phyloP scores from a whole-genome alignment of 1,284 basidiomycete species.

The Trichosporon sp. region DNA sequence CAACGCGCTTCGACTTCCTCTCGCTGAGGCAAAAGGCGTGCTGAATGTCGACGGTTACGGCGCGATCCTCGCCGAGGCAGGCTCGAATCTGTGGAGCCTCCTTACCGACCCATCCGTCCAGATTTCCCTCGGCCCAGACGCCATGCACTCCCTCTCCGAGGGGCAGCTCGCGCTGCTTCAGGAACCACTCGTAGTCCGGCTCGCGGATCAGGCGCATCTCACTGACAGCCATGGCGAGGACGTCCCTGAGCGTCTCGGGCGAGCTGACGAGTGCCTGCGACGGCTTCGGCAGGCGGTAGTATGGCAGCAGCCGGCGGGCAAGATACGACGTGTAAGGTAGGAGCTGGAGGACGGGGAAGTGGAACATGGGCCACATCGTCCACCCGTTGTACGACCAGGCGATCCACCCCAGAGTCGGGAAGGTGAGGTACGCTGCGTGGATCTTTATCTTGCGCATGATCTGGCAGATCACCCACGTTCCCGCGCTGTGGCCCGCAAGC shows the following conservation, averaged over 20 bases:
- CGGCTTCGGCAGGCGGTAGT: slow-evolving; percentile 27
- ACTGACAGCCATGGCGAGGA: slow-evolving; percentile 36
- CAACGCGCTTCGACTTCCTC: slow-evolving; percentile 29
- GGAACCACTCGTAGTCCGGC: slow-evolving; percentile 39
- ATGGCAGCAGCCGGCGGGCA: slow-evolving; percentile 26
- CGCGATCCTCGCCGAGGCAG: slow-evolving; percentile 28
- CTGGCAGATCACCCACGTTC: slow-evolving; percentile 39
- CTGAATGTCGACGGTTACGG: slow-evolving; percentile 29
- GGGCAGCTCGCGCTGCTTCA: slow-evolving; percentile 13
- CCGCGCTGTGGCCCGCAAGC: slow-evolving; percentile 45
- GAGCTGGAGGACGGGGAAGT: slow-evolving; percentile 26
- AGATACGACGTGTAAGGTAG: slow-evolving; percentile 23
- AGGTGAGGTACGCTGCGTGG: slow-evolving; percentile 31
- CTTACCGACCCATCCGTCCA: slow-evolving; percentile 43
- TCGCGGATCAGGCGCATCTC: slow-evolving; percentile 42
- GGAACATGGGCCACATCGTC: slow-evolving; percentile 46
- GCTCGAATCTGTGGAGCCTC: slow-evolving; percentile 36
- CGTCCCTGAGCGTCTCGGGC: slow-evolving; percentile 32
- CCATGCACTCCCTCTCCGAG: slow-evolving; percentile 23
- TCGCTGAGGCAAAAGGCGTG: slow-evolving; percentile 41
- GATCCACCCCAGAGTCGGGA: slow-evolving; percentile 44
- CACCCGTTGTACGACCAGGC: slow-evolving; percentile 38
- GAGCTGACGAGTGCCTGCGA: slow-evolving; percentile 36
- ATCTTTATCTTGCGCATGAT: slow-evolving; percentile 29
- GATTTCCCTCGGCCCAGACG: slow-evolving; percentile 30